Evolutionary conservation across 805 yeast species (phyloP).

Genomic region (Candida orba): DNA sequence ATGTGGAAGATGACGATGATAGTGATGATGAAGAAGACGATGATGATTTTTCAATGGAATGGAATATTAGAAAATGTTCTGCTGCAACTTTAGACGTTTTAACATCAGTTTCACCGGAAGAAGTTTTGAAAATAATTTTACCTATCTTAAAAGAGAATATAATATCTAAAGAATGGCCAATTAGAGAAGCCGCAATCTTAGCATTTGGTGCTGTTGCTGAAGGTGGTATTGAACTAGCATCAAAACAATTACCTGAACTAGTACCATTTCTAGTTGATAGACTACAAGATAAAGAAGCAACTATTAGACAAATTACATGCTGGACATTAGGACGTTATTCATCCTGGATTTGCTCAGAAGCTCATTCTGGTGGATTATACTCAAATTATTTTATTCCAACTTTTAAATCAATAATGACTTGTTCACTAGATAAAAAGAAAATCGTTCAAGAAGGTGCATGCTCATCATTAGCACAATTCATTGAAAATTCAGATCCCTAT

Average conservation of each 20-base stretch:
- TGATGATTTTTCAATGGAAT: conserved; percentile 60
- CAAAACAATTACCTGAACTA: conserved; percentile 67
- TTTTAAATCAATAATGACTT: conserved; percentile 63
- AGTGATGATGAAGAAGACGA: conserved; percentile 72
- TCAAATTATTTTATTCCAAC: conserved; percentile 70
- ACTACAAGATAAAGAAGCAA: conserved; percentile 64
- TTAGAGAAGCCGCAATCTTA: conserved; percentile 86
- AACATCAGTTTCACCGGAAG: conserved; percentile 59
- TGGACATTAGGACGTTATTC: conserved; percentile 92
- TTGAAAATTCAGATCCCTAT: conserved; percentile 65
- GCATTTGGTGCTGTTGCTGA: conserved; percentile 95
- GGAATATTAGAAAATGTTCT: conserved; percentile 91
- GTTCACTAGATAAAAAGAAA: conserved; percentile 77
- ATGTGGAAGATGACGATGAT: conserved; percentile 46
- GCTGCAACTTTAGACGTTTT: conserved; percentile 88
- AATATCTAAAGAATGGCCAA: conserved; percentile 71
- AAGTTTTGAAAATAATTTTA: conserved; percentile 57
- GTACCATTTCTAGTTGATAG: conserved; percentile 83
- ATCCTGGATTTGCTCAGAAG: conserved; percentile 71
- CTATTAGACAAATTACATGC: conserved; percentile 89
- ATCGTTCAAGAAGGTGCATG: conserved; percentile 96
- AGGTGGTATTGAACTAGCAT: conserved; percentile 69
- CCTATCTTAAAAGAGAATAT: conserved; percentile 73
- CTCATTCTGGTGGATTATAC: conserved; percentile 51
- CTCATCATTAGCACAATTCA: conserved; percentile 74